Evolutionary conservation across 2,329 filamentous ascomycete genomes (phyloP), one percentile per base, ranked within the genome.

Genomic region (Penicillium brevicompactum): DNA sequence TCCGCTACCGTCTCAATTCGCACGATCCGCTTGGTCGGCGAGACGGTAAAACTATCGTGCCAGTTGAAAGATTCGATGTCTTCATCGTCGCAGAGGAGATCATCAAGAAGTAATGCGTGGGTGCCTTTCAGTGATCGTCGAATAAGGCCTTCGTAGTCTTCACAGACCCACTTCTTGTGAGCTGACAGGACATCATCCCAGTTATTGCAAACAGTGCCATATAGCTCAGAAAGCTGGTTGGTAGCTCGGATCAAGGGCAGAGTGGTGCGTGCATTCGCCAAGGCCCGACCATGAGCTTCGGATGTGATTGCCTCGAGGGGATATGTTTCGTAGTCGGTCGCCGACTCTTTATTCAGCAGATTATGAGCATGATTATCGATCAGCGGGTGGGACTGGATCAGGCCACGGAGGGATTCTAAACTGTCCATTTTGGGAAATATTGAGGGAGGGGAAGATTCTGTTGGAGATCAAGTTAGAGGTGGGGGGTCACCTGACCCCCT

Each of bases 101-200:
- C 90, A 62, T 94, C 91, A n/a, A 95, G 81, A 1, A 95, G 78
- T 10, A 93, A 78, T 1, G 83, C 84, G 69, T 92, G 86, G 27
- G 90, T 89, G 1, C 90, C 90, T 11, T 83, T 73, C 4, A 95
- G 80, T 63, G 90, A 94, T 58, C 78, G 80, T 43, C 76, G 78
- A 10, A 84, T 78, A 78, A 91, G 85, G 2, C 73, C 80, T 5
- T 84, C 76, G 52, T 83, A 81, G 55, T 82, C 76, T 18, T 74
- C 71, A 24, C 77, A 68, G 8, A 84, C 70, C 67, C 76, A 76
- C 57, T 78, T 74, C 27, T 75, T 65, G 48, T 82, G 75, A 51
- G 80, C 80, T 34, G 74, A 70, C 48, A 82, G 74, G 30, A 87
- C 77, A 4, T 81, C 79, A 3, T 79, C 71, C 81, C 89, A 92